Conservation (phyloP, 2,329 filamentous ascomycete genomes). For the Orbilia quercus region DNA sequence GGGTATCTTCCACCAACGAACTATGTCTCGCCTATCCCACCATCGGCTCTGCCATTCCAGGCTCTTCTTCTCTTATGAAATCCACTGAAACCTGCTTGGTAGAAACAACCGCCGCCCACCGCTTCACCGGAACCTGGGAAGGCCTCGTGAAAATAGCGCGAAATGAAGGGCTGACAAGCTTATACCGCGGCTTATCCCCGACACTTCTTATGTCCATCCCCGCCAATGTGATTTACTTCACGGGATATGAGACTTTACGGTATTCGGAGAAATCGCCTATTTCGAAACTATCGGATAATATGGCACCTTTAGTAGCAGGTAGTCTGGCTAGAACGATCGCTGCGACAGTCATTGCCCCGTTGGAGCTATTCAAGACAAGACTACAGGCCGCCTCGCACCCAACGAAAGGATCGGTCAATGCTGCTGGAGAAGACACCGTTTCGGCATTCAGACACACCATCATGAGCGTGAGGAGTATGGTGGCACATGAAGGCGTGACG, state of each 20-base stretch:
- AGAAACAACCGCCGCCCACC: conserved; percentile 83
- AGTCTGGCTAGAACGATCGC: conserved; percentile 81
- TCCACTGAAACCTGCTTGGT: conserved; percentile 79
- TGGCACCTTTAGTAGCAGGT: conserved; percentile 83
- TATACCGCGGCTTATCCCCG: conserved; percentile 95
- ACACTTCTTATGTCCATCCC: conserved; percentile 94
- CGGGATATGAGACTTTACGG: conserved; percentile 94
- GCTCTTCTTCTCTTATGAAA: conserved; percentile 64
- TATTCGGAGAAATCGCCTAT: conserved; percentile 79
- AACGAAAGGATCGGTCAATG: conserved; percentile 7
- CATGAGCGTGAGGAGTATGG: conserved; percentile 80
- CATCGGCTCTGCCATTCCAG: conserved; percentile 62
- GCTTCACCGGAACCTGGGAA: conserved; percentile 90
- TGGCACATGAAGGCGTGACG: conserved; percentile 77
- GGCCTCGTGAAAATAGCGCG: conserved; percentile 92
- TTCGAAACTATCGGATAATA: conserved; percentile 73
- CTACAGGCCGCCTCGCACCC: conserved; percentile 77
- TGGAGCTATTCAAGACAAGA: conserved; percentile 92
- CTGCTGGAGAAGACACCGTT: conserved; percentile 63
- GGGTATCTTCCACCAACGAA: conserved; percentile 85
- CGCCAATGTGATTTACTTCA: conserved; percentile 98
- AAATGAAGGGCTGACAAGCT: conserved; percentile 84
- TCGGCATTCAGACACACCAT: conserved; percentile 84
- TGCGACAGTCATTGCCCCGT: conserved; percentile 83
- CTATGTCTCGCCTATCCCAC: conserved; percentile 79